Percentiles rank a stretch among this genome's conserved stretches.
phyloP scores from a whole-genome alignment of 257 asterid genomes.

The Salvia rosmarinus region DNA sequence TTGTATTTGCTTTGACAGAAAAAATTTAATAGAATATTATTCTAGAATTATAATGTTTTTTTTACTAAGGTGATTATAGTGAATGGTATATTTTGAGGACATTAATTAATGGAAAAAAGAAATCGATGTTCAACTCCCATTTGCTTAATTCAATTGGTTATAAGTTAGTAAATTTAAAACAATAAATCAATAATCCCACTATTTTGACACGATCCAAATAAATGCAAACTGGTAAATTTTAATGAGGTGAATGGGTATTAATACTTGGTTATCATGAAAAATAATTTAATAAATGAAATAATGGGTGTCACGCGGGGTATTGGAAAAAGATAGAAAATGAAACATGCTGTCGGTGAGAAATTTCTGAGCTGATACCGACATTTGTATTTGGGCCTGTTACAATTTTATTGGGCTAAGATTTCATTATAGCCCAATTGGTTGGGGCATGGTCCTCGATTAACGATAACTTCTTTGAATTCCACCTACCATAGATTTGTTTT shows the following conservation, averaged over 20 bases:
- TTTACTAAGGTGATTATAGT: not conserved
- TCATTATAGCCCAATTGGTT: not conserved
- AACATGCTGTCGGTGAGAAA: constrained; percentile 34
- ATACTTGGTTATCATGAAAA: not conserved
- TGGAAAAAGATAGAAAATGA: not conserved
- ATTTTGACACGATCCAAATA: not conserved
- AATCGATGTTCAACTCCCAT: too few species aligned
- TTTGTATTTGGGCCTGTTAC: not conserved
- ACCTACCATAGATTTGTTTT: not conserved
- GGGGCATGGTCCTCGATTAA: not conserved
- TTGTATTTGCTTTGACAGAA: not conserved
- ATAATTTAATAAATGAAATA: not conserved
- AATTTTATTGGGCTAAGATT: not conserved
- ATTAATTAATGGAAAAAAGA: not conserved
- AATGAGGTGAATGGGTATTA: not conserved
- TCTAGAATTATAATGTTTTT: not conserved
- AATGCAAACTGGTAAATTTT: constrained; percentile 10
- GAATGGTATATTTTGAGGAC: not conserved
- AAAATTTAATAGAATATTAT: not conserved
- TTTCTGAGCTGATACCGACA: constrained; percentile 37
- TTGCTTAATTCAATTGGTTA: too few species aligned
- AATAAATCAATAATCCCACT: too few species aligned
- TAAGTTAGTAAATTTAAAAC: too few species aligned
- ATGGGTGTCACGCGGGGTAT: constrained; percentile 39
- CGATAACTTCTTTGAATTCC: not conserved